A percentile compares a stretch with the other conserved stretches of the same genome.
These are phyloP conservation scores for Obelidium mucronatum DNA, from an alignment of 192 early-diverging fungal species.

Conservation along the genomic window DNA sequence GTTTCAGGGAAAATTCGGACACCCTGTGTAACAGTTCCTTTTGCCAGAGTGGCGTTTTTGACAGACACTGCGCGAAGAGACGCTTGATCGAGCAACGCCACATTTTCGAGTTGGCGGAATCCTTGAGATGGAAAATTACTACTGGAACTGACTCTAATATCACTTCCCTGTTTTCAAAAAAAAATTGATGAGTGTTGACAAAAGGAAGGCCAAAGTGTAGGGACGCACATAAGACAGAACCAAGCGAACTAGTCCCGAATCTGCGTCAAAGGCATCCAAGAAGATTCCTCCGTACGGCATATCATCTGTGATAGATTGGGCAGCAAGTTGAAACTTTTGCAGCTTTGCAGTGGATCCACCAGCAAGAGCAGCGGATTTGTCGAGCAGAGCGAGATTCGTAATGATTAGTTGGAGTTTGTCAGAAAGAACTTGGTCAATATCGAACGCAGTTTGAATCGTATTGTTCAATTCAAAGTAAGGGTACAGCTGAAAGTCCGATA, in stretches of 20 bases:
- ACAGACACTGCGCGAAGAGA: constrained; percentile 34
- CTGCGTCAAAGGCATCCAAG: constrained; percentile 58
- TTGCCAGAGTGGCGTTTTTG: constrained; percentile 56
- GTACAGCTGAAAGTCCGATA: constrained; percentile 3
- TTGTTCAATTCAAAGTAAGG: constrained; percentile 11
- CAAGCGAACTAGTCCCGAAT: constrained; percentile 46
- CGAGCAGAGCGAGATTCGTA: constrained; percentile 43
- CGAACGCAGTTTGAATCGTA: neutral
- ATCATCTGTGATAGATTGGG: constrained; percentile 37
- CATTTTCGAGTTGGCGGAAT: constrained; percentile 54
- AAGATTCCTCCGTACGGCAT: constrained; percentile 66
- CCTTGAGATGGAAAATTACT: constrained; percentile 62
- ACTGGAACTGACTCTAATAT: constrained; percentile 47
- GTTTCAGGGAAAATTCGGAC: constrained; percentile 65
- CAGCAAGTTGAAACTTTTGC: constrained; percentile 26
- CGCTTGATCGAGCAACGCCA: constrained; percentile 45
- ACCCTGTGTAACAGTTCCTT: constrained; percentile 72
- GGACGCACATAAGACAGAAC: constrained; percentile 58
- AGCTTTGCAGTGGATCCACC: constrained; percentile 33
- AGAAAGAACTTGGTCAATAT: constrained; percentile 2
- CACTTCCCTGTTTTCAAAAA: too few species aligned
- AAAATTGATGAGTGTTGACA: too few species aligned
- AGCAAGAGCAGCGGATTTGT: constrained; percentile 54
- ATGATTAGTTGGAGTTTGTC: constrained; percentile 17
- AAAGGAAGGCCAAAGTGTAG: too few species aligned